Base-by-base conservation (phyloP, 306 rosid genomes). In the Prunus davidiana region DNA sequence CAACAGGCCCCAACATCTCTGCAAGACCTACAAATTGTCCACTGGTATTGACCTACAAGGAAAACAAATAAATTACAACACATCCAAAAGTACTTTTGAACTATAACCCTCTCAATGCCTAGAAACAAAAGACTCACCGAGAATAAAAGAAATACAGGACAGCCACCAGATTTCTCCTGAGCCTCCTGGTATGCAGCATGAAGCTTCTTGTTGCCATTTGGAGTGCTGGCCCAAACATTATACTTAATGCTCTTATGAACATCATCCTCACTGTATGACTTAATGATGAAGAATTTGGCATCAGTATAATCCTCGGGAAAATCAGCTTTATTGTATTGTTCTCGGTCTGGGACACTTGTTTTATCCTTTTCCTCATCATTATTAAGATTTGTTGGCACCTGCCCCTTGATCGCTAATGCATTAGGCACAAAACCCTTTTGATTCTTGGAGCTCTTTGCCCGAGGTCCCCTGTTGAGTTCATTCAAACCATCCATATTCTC, bases 1-100 rank as follows among this genome's bases (percentile, higher is more conserved):
- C 99, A 70, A 95, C 99, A 0, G 97, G 92, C 13, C 99, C 99
- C 20, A 83, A 47, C 99, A 95, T 95, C 87, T 95, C 99, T 0
- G 99, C 97, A 28, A 95, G 88, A 41, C 99, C 99, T 38, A 95
- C 97, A 76, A 95, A 95, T 70, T 95, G 99, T 5, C 99, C 99
- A 78, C 99, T 95, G 49, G 99, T 92, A 78, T 95, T 95, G 67
- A 95, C 99, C 99, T 95, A 73, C 46, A 76, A 11, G 71, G 16
- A 79, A 50, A 30, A 12, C 20, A 50, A 55, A 4, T 38, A 61
- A n/a, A 76, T 27, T 67, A 81, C 51, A 5, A 54, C 12, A 56
- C 8, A 67, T 38, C 9, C 28, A 19, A 49, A 3, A 22, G 49
- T 14, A 12, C 8, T 9, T 24, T 12, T 27, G 10, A 28, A 12